These are phyloP conservation scores for Beauveria sp. DNA, from an alignment of 2,329 filamentous ascomycete genomes.

Conservation along the genomic window DNA sequence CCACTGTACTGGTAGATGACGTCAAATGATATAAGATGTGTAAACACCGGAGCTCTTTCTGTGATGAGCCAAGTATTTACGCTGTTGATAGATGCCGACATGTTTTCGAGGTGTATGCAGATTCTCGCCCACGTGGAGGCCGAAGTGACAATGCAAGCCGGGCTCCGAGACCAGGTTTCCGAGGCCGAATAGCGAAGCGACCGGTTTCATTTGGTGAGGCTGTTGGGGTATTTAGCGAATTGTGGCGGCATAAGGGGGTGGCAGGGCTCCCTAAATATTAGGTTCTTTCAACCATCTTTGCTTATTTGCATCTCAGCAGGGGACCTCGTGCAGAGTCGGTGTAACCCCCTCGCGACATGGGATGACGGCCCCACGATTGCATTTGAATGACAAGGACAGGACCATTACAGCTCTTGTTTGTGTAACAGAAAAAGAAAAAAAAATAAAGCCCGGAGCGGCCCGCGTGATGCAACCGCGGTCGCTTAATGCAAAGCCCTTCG, in stretches of 20 bases:
- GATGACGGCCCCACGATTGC: neutral
- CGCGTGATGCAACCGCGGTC: neutral
- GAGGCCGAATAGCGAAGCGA: neutral
- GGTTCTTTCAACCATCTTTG: no score
- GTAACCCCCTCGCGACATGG: neutral
- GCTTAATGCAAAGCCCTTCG: neutral
- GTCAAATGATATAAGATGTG: neutral
- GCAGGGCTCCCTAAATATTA: neutral
- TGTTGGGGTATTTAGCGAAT: neutral
- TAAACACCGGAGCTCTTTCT: neutral
- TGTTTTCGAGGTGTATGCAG: no score
- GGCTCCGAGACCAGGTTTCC: no score
- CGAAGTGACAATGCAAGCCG: neutral
- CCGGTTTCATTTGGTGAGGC: neutral
- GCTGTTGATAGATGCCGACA: neutral
- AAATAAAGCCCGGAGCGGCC: neutral
- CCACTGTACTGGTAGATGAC: neutral
- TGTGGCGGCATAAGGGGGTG: constrained; percentile 6
- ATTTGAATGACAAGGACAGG: neutral
- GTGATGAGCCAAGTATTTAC: neutral
- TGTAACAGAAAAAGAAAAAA: neutral
- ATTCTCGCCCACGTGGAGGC: neutral
- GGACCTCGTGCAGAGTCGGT: neutral
- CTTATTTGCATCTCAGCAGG: neutral
- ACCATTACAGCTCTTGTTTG: neutral